Evolutionary conservation across 208 protist genomes (phyloP).

Genomic region (Crithidia bombi): DNA sequence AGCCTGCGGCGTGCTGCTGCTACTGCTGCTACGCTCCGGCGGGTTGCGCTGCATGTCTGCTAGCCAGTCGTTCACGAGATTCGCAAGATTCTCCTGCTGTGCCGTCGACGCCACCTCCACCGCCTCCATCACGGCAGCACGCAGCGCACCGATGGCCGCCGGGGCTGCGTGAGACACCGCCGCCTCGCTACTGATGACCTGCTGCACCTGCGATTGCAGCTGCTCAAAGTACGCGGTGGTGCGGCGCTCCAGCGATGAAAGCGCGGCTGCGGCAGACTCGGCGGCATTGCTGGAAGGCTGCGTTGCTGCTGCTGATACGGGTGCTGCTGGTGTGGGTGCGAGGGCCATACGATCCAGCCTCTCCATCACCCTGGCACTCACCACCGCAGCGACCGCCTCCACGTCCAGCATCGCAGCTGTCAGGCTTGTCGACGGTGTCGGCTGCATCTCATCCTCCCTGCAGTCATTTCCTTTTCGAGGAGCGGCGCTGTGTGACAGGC

Average conservation of each 20-base stretch:
- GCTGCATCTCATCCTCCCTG: not conserved
- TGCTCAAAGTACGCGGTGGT: constrained; percentile 29
- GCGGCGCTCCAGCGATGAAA: constrained; percentile 20
- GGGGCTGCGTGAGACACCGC: not conserved
- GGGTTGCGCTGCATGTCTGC: constrained; percentile 10
- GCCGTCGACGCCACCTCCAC: constrained; percentile 50
- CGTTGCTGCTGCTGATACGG: not conserved
- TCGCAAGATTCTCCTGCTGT: constrained; percentile 60
- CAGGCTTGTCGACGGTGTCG: not conserved
- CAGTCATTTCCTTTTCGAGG: not conserved
- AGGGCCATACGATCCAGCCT: constrained; percentile 4
- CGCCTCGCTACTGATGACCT: not conserved
- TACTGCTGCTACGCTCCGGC: not conserved
- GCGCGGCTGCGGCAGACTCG: not conserved
- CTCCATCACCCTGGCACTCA: constrained; percentile 28
- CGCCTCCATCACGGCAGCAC: constrained; percentile 43
- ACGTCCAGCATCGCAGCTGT: constrained; percentile 17
- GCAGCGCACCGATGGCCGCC: constrained; percentile 6
- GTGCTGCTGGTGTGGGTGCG: not conserved
- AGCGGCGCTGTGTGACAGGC: constrained; percentile 7
- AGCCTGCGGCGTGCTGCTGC: not conserved
- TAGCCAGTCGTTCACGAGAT: constrained; percentile 44
- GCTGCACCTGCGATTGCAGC: constrained; percentile 21
- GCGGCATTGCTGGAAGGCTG: not conserved
- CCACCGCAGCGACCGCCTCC: constrained; percentile 26